These are phyloP conservation scores for Leishmania mexicana DNA, from an alignment of 208 protist genomes.

Conservation along the genomic window DNA sequence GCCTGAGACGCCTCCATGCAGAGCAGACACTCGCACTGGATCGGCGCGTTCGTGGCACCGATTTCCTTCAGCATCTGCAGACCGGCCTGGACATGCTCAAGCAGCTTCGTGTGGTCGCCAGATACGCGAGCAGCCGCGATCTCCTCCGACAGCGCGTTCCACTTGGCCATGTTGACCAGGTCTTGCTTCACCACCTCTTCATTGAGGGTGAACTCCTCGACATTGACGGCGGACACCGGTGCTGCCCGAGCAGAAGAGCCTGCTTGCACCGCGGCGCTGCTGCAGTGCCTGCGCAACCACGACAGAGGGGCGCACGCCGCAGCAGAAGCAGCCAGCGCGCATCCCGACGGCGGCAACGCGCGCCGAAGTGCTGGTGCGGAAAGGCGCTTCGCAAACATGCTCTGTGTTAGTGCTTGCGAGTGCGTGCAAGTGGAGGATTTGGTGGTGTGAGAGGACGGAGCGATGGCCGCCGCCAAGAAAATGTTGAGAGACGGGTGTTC, in stretches of 20 bases:
- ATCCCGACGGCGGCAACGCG: neutral
- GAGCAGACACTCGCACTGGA: conserved; percentile 85
- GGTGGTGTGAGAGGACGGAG: neutral
- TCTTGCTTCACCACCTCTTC: conserved; percentile 83
- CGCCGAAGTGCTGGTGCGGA: neutral
- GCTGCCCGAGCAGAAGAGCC: neutral
- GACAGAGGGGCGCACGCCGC: neutral
- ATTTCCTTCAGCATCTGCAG: conserved; percentile 72
- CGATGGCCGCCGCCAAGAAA: neutral
- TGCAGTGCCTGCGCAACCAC: neutral
- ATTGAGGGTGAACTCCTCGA: conserved; percentile 86
- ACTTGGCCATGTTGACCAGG: conserved; percentile 62
- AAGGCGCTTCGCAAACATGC: neutral
- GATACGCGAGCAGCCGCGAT: conserved; percentile 52
- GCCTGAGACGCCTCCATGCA: conserved; percentile 88
- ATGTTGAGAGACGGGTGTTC: neutral
- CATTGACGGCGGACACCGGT: conserved; percentile 63
- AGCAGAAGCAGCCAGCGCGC: neutral
- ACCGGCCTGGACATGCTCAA: conserved; percentile 53
- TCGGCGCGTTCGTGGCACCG: conserved; percentile 68
- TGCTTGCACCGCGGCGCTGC: neutral
- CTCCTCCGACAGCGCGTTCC: conserved; percentile 72
- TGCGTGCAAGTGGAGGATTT: neutral
- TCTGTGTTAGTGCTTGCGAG: neutral
- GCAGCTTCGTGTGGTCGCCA: conserved; percentile 42